phyloP scores from a whole-genome alignment of 1,284 basidiomycete genomes.

The Taiwanofungus camphoratus region DNA sequence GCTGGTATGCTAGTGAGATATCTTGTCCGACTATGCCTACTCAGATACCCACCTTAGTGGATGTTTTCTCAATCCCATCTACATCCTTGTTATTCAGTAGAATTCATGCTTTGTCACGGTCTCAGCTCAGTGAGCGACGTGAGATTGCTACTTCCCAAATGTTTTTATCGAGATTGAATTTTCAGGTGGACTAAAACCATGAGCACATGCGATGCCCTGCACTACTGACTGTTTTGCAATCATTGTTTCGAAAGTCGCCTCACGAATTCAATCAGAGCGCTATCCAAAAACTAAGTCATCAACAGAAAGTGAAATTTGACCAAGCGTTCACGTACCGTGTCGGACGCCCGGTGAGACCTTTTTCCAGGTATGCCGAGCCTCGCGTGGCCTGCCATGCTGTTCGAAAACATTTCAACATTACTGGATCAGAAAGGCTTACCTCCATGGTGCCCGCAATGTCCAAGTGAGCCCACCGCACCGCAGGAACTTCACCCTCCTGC shows the following conservation, averaged over 20 bases:
- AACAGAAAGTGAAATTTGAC: background rate
- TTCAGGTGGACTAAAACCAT: too few relatives aligned
- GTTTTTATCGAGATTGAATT: too few relatives aligned
- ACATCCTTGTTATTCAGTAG: too few relatives aligned
- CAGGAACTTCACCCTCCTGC: conserved; percentile 40
- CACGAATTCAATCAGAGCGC: conserved; percentile 27
- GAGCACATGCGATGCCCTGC: too few relatives aligned
- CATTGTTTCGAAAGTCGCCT: conserved; percentile 1
- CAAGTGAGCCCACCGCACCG: conserved; percentile 73
- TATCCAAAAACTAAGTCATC: conserved; percentile 5
- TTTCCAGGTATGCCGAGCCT: conserved; percentile 46
- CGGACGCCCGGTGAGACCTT: conserved; percentile 22
- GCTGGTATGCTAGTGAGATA: too few relatives aligned
- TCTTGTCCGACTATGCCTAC: too few relatives aligned
- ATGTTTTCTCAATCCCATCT: too few relatives aligned
- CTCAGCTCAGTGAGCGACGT: too few relatives aligned
- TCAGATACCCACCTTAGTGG: too few relatives aligned
- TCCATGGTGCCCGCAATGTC: conserved; percentile 87
- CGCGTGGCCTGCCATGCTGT: conserved; percentile 39
- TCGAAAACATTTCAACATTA: background rate
- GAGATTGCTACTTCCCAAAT: too few relatives aligned
- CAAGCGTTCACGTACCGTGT: background rate
- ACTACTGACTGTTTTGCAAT: too few relatives aligned
- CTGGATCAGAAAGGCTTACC: conserved; percentile 24
- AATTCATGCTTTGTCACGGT: too few relatives aligned